Base-by-base conservation (phyloP, 768 basidiomycete species). In the Trametopsis cervina region DNA sequence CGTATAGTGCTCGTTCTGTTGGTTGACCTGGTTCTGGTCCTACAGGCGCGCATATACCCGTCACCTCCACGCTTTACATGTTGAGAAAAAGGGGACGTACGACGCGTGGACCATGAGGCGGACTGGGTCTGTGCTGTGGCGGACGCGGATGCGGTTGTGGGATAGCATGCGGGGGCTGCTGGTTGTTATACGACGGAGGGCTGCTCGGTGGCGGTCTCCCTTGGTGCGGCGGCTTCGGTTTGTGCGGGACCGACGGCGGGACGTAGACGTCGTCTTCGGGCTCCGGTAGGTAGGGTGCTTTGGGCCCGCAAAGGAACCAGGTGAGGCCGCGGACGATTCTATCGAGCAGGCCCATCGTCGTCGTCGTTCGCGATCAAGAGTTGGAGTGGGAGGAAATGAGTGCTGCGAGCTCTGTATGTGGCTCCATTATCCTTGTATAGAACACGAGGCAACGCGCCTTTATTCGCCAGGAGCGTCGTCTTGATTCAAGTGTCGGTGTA, bases 1-100 rank as follows among this genome's bases (percentile, higher is more conserved):
- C 42, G 68, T 63, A 60, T 95, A 96, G 52, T 85, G 69, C 12
- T 75, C 72, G 59, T 91, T 78, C 52, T 76, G 72, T 56, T 84
- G 81, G 62, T 90, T 89, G 41, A 72, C 52, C 56, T 78, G 75
- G 56, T 81, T 80, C 50, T 66, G 68, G 56, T 82, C 75, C 77
- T 76, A 33, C 13, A 22, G 5, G n/a, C n/a, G n/a, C n/a, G n/a
- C n/a, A n/a, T n/a, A n/a, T n/a, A 2, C 4, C 2, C 17, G 18
- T 4, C 11, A 21, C 6, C 33, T 17, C 33, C 33, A 35, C 7
- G 17, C 29, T 4, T 37, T 10, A 18, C 12, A 40, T 18, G 10
- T 10, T 4, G 13, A 7, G 22, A 48, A 17, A 38, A 40, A 27
- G 29, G 15, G 29, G 9, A 40, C 39, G n/a, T 18, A 40, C 39